Conservation (phyloP, 164 flowering plant species). For the Vitis vinifera region DNA sequence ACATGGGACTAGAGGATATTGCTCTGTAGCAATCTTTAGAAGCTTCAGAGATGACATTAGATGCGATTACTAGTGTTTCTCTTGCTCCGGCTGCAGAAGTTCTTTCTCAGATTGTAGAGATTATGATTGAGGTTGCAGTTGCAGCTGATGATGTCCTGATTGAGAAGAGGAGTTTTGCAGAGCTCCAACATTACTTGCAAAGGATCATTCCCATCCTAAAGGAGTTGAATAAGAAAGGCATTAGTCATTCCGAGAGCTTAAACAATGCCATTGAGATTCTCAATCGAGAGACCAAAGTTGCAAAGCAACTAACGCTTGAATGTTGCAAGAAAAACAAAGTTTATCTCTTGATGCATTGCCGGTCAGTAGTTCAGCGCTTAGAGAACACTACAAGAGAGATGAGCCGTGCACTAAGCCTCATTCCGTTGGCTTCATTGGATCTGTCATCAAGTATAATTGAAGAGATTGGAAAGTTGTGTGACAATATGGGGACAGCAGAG, state of each 20-base stretch:
- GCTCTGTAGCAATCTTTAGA: constrained; percentile 7
- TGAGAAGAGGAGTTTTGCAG: constrained; percentile 51
- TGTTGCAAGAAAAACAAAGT: constrained; percentile 59
- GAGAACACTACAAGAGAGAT: constrained; percentile 49
- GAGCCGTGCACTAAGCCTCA: constrained; percentile 49
- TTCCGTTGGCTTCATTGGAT: constrained; percentile 53
- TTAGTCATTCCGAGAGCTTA: constrained; percentile 34
- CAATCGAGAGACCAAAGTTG: constrained; percentile 38
- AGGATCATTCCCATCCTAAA: constrained; percentile 47
- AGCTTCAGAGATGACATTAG: constrained; percentile 22
- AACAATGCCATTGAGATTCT: constrained; percentile 43
- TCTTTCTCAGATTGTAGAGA: constrained; percentile 36
- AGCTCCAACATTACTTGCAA: constrained; percentile 46
- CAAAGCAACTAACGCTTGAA: constrained; percentile 43
- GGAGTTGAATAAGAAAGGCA: constrained; percentile 40
- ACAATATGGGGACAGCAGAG: constrained; percentile 50
- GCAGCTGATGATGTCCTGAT: constrained; percentile 50
- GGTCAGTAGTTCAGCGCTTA: constrained; percentile 39
- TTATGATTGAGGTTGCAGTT: constrained; percentile 20
- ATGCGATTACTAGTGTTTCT: constrained; percentile 20
- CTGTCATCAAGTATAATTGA: constrained; percentile 42
- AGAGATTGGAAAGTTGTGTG: constrained; percentile 41
- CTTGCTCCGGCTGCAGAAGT: constrained; percentile 37
- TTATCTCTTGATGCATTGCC: constrained; percentile 59
- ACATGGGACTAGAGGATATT: constrained; percentile 11